Evolutionary conservation across 306 rosid genomes (phyloP).

Genomic region (Corylus heterophylla): DNA sequence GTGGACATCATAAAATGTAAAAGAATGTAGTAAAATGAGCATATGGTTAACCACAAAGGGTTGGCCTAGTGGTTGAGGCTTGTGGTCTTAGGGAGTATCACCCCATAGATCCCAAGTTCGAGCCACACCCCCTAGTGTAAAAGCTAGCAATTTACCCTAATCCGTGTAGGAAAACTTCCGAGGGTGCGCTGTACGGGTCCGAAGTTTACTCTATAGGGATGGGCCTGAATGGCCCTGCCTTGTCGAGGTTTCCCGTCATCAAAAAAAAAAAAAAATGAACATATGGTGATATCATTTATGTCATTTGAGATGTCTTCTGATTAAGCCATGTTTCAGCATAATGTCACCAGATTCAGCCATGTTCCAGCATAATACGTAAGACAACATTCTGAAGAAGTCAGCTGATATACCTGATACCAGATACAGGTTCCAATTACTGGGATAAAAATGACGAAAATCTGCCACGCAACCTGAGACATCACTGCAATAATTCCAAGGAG

Average conservation of each 20-base stretch:
- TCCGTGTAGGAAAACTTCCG: too few species aligned
- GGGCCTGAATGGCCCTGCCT: too few species aligned
- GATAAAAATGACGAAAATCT: constrained; percentile 68
- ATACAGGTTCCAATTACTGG: constrained; percentile 61
- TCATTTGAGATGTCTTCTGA: background rate
- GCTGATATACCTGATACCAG: constrained; percentile 69
- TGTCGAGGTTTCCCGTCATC: too few species aligned
- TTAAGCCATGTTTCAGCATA: background rate
- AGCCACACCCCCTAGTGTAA: too few species aligned
- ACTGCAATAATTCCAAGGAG: constrained; percentile 74
- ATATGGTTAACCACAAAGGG: background rate
- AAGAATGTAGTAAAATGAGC: background rate
- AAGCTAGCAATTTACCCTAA: too few species aligned
- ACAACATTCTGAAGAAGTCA: constrained; percentile 7
- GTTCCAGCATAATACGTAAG: constrained; percentile 1
- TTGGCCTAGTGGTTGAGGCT: too few species aligned
- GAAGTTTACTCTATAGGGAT: too few species aligned
- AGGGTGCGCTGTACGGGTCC: too few species aligned
- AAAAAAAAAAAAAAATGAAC: background rate
- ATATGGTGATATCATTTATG: background rate
- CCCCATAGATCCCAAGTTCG: too few species aligned
- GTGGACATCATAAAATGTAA: background rate
- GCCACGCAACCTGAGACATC: constrained; percentile 88
- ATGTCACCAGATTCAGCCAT: background rate
- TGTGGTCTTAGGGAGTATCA: too few species aligned